Percentiles rank a stretch among this genome's conserved stretches.
These are phyloP conservation scores for Phialemonium atrogriseum DNA, from an alignment of 2,329 filamentous ascomycete species.

Conservation along the genomic window DNA sequence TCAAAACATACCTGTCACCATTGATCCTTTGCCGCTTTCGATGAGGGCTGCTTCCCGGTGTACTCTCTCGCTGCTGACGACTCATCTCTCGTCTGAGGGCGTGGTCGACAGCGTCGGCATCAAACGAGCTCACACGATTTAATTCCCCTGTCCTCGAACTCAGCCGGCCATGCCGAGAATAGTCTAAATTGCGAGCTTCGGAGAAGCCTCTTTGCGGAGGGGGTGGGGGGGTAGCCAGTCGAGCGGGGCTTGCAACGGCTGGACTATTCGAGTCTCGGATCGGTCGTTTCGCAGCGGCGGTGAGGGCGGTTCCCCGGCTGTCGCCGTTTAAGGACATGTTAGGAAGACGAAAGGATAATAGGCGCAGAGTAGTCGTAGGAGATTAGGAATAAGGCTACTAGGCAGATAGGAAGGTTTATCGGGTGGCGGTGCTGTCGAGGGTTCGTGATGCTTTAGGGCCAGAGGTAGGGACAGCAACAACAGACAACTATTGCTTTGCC, in stretches of 20 bases:
- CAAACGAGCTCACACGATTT: slow-evolving; percentile 24
- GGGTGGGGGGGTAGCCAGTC: slow-evolving; percentile 15
- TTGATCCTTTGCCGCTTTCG: slow-evolving; percentile 53
- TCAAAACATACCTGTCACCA: slow-evolving; percentile 46
- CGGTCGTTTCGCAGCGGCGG: slow-evolving; percentile 10
- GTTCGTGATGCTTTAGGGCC: not conserved
- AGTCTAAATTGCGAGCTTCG: slow-evolving; percentile 9
- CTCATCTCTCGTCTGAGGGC: slow-evolving; percentile 45
- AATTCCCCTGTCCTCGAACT: slow-evolving; percentile 2
- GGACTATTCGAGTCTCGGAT: slow-evolving; percentile 11
- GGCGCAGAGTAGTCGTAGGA: not conserved
- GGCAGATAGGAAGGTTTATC: too few species aligned
- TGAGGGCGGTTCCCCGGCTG: slow-evolving; percentile 7
- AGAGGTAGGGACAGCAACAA: not conserved
- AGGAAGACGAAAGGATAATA: not conserved
- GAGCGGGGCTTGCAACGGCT: slow-evolving; percentile 10
- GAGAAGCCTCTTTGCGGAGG: slow-evolving; percentile 8
- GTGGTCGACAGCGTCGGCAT: slow-evolving; percentile 40
- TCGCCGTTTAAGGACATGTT: slow-evolving; percentile 14
- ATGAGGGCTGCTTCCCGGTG: slow-evolving; percentile 45
- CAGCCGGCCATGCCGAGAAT: slow-evolving; percentile 1
- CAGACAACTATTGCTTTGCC: not conserved
- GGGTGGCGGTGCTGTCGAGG: not conserved
- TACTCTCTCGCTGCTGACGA: slow-evolving; percentile 41
- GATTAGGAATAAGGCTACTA: too few species aligned